Conservation (phyloP, 257 asterid species). For the Solanum verrucosum region DNA sequence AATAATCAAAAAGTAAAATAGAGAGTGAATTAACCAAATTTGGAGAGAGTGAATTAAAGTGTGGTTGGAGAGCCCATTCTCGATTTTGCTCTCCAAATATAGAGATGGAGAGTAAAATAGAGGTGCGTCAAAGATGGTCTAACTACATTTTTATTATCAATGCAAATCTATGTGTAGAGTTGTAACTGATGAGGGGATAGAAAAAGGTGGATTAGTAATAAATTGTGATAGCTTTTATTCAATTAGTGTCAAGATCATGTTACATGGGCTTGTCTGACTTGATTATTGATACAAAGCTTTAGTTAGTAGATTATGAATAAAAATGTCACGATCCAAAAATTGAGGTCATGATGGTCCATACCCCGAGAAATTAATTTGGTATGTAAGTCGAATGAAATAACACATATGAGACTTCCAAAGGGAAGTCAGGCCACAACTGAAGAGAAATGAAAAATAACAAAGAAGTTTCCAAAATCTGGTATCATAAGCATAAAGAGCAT, state of each 20-base stretch:
- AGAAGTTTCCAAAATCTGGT: neutral
- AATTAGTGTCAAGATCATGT: neutral
- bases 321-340: no score
- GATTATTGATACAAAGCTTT: neutral
- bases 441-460: neutral
- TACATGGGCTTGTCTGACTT: neutral
- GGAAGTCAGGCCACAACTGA: neutral
- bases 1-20: no score
- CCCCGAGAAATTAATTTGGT: no score
- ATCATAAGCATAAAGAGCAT: neutral
- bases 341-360: no score
- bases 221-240: neutral
- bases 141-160: neutral
- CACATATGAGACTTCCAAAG: neutral
- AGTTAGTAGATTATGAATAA: neutral
- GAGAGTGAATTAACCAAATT: no score
- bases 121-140: no score
- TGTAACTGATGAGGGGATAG: neutral
- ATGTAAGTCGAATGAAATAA: neutral
- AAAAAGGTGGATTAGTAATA: neutral
- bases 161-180: neutral
- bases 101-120: no score
- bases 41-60: no score
- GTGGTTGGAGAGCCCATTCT: no score
- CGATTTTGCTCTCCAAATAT: no score